Percentiles rank a stretch among this genome's conserved stretches.
Evolutionary conservation across 2,329 filamentous ascomycete genomes (phyloP).

Genomic region (Ceratocystis alfenasii): DNA sequence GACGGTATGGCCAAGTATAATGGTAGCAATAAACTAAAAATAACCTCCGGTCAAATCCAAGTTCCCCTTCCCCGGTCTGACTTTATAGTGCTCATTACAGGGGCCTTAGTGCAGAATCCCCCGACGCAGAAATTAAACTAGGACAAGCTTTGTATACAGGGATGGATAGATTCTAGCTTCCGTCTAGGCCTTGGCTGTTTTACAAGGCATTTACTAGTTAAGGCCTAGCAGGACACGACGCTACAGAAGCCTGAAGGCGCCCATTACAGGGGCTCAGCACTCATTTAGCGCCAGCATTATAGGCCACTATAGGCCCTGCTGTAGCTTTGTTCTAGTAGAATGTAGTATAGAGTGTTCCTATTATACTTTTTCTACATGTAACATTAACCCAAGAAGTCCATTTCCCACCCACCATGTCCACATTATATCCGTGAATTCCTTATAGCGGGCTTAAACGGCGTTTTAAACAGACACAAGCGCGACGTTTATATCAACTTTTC

Average conservation of each 20-base stretch:
- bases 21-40: too few species aligned
- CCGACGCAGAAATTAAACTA: too few species aligned
- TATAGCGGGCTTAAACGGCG: background rate
- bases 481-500: background rate
- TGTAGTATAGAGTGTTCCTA: background rate
- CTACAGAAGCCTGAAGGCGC: background rate
- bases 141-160: too few species aligned
- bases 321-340: background rate
- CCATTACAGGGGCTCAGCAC: background rate
- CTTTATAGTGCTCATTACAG: too few species aligned
- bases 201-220: too few species aligned
- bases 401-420: background rate
- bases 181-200: too few species aligned
- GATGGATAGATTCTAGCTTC: too few species aligned
- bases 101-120: too few species aligned
- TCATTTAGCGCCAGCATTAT: background rate
- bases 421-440: background rate
- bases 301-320: background rate
- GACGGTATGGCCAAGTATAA: too few species aligned
- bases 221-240: too few species aligned
- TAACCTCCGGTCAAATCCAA: too few species aligned
- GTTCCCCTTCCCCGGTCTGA: too few species aligned
- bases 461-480: background rate
- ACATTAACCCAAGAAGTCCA: background rate
- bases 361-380: background rate